Evolutionary conservation across 1,284 basidiomycete species (phyloP), one percentile per base, ranked within the genome.

Genomic region (Paramarasmius palmivorus): DNA sequence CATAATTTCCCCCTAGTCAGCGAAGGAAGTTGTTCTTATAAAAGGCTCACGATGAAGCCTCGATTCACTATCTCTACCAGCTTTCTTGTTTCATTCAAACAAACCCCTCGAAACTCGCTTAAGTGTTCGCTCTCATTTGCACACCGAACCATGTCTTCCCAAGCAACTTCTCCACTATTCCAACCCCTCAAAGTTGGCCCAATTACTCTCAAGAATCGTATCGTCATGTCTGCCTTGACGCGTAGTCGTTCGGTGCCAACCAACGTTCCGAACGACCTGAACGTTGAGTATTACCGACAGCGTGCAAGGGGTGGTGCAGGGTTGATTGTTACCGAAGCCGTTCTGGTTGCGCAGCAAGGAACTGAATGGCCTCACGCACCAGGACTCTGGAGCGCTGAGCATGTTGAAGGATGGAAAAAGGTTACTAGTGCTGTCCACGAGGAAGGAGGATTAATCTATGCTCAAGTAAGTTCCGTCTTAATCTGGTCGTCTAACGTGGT

Each of bases 241-340:
- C 65, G 73, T 15, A 68, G 68, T 63, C 63, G 72, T 3, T 65
- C 67, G n/a, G 55, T 54, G 7, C 61, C 61, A 20, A 60, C 60
- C 14, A 65, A 65, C 39, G 59, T 65, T 14, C 65, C 63, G 9
- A 52, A 67, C 38, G 65, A 68, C 3, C 53, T 71, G 23, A 76
- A 74, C 65, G 55, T 60, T 12, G 70, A 76, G 53, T 80, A 81
- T 62, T 81, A 80, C 54, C 57, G 63, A 1, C 78, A 82, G 55
- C 70, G 79, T 2, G 55, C 47, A 22, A 38, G 32, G 25, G 67
- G 68, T 10, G 69, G 69, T 8, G 73, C 73, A 1, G 74, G 74
- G 1, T 63, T 80, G 8, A 71, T 81, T 25, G 67, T 79, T n/a
- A 68, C 71, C 2, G 79, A 81, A 60, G 79, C 69, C 0, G 68